phyloP scores from a whole-genome alignment of 2,329 filamentous ascomycete genomes.

The Xylaria hypoxylon region DNA sequence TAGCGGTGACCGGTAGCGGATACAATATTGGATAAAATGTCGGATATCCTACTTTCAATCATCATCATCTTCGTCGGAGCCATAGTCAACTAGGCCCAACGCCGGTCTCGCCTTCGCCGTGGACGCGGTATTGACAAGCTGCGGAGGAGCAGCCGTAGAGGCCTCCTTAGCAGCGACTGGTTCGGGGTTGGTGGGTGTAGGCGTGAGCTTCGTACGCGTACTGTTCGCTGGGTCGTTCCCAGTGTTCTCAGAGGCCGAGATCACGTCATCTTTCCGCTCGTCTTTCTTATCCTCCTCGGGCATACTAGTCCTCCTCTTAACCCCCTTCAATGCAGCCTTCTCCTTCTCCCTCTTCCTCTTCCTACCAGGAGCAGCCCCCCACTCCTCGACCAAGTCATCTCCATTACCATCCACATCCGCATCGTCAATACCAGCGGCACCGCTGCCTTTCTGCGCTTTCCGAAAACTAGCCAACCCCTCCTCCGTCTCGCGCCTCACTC shows the following conservation, averaged over 20 bases:
- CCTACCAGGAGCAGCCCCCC: slow-evolving; percentile 52
- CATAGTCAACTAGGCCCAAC: slow-evolving; percentile 65
- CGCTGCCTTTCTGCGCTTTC: slow-evolving; percentile 57
- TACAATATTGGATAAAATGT: too few species aligned
- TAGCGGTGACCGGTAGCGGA: too few species aligned
- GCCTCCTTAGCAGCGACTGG: slow-evolving; percentile 5
- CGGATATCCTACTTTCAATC: slow-evolving; percentile 45
- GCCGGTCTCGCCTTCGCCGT: slow-evolving; percentile 45
- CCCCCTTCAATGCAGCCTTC: slow-evolving; percentile 45
- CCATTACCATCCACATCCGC: slow-evolving; percentile 31
- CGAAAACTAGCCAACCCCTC: slow-evolving; percentile 68
- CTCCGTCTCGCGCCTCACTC: slow-evolving; percentile 66
- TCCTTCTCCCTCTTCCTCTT: slow-evolving; percentile 56
- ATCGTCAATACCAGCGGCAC: slow-evolving; percentile 16
- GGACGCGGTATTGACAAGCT: neutral
- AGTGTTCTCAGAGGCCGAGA: slow-evolving; percentile 31
- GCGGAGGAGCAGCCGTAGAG: slow-evolving; percentile 26
- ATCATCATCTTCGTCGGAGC: slow-evolving; percentile 65
- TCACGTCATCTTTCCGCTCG: slow-evolving; percentile 15
- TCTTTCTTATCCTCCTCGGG: slow-evolving; percentile 46
- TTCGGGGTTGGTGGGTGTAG: slow-evolving; percentile 4
- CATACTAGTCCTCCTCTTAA: slow-evolving; percentile 54
- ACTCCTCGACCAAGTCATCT: slow-evolving; percentile 47
- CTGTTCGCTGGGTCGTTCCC: slow-evolving; percentile 2
- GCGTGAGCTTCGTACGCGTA: slow-evolving; percentile 9